Evolutionary conservation across 2,329 filamentous ascomycete genomes (phyloP), one percentile per base, ranked within the genome.

Genomic region (Colletotrichum graminicola): DNA sequence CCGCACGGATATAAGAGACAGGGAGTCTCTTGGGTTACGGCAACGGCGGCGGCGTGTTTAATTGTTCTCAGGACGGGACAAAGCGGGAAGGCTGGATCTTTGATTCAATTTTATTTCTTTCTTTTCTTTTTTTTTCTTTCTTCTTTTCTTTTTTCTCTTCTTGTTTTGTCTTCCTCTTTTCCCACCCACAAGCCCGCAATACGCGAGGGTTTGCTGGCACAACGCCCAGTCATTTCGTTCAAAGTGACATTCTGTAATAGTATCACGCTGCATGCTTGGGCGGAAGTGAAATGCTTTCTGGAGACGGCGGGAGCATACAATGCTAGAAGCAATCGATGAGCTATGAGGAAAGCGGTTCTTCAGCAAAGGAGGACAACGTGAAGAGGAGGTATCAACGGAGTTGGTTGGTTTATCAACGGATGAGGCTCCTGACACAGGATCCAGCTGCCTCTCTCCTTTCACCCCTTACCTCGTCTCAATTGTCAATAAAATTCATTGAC

Each of bases 251-350:
- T n/a, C 36, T 66, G 67, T 70, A 70, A 66, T 67, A 43, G 26
- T 70, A 67, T 70, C 51, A 49, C 45, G 61, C 52, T 63, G 45
- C 21, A 51, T 61, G 55, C 47, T 66, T 56, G 67, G 29, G 61
- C 26, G 62, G 41, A 29, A 55, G 55, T 41, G 51, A 52, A 57
- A 68, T 52, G 59, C 32, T 63, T 63, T 16, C 12, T 29, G 10
- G 54, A 56, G 54, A 32, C 10, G 54, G 18, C 32, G 39, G 51
- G 47, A 51, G 21, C 54, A 51, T 10, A 14, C 18, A 12, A 57
- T 64, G 66, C 29, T 26, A 34, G 32, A 54, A 26, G 43, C 59
- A 68, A 16, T 7, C 29, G 56, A 56, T n/a, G 54, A 39, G 29
- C 49, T 23, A 41, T 16, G 23, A 32, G 49, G 26, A 32, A 32